Conservation (phyloP, 2,329 filamentous ascomycete genomes). For the Hortaea werneckii region DNA sequence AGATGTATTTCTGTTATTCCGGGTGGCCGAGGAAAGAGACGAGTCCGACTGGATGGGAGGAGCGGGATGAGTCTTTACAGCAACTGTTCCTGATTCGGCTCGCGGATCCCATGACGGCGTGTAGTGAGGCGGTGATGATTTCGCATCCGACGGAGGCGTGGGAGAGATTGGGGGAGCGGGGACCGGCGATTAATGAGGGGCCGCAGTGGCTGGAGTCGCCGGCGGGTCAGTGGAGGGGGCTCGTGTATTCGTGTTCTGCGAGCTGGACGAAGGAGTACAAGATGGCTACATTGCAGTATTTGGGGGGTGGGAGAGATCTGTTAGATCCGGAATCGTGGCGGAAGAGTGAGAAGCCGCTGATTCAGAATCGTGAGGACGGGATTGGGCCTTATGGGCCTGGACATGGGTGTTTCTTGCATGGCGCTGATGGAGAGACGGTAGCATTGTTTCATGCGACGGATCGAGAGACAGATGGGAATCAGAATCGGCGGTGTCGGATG, state of each 20-base stretch:
- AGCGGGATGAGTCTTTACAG: constrained; percentile 28
- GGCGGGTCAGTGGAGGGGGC: constrained; percentile 27
- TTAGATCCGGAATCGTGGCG: constrained; percentile 28
- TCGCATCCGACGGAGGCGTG: constrained; percentile 31
- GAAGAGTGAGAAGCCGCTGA: constrained; percentile 30
- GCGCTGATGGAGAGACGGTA: constrained; percentile 31
- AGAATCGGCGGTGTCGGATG: constrained; percentile 34
- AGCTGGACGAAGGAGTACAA: constrained; percentile 41
- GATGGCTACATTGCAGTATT: constrained; percentile 35
- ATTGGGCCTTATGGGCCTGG: constrained; percentile 35
- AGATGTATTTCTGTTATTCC: constrained; percentile 36
- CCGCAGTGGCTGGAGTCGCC: constrained; percentile 19
- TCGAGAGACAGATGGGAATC: constrained; percentile 33
- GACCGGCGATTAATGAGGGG: constrained; percentile 33
- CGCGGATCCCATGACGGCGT: constrained; percentile 26
- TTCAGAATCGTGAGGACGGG: constrained; percentile 28
- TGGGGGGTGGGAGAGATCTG: constrained; percentile 28
- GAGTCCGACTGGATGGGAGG: constrained; percentile 7
- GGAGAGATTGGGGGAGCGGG: constrained; percentile 30
- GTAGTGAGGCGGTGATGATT: constrained; percentile 29
- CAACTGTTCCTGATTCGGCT: constrained; percentile 36
- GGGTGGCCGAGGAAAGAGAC: constrained; percentile 34
- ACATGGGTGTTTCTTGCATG: constrained; percentile 35
- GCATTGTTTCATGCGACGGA: constrained; percentile 39
- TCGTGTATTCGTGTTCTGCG: constrained; percentile 39